Base-by-base conservation (phyloP, 2,329 filamentous ascomycete species). In the Coleophoma eucalyptorum region DNA sequence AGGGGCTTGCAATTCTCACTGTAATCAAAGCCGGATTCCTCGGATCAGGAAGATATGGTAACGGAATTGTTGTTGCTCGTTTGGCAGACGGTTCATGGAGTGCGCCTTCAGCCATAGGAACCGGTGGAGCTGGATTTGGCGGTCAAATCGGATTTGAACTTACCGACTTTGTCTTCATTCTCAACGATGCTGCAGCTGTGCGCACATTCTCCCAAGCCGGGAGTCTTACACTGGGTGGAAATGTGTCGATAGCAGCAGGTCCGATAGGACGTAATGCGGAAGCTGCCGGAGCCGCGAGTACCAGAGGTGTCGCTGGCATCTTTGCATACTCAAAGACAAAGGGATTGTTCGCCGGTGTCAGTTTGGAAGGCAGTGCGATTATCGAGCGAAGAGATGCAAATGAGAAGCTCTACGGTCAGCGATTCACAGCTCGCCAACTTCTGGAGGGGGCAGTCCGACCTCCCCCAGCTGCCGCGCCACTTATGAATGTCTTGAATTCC, bases 251-350 rank as follows among this genome's bases (percentile, higher is more conserved):
- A 61, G 94, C 94, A 16, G 94, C 94, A 6, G 94, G 94, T 1
- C 94, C 94, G 0, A 82, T 99, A 21, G 94, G 94, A 49, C 83
- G 94, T 62, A 97, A 97, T 70, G 94, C 93, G 43, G 94, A 99
- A 71, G 94, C 94, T 12, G 93, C 94, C 34, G 94, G 94, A 56
- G 93, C 92, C 13, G 94, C 94, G 7, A 96, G 90, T 60, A 78
- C 96, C 56, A 93, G 85, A 74, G 86, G 90, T 56, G 87, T 97
- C 8, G 89, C 92, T 0, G 94, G 90, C 48, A 86, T 99, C 46
- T 99, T 99, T 76, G 90, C 89, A 63, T 99, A 99, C 77, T 94
- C 88, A 68, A 97, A 97, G 74, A 99, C 94, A 12, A 97, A 97
- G 75, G 94, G 94, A 18, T 75, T 99, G 32, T 99, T 99, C 62